phyloP scores from a whole-genome alignment of 768 basidiomycete genomes.

The Lactarius sanguifluus region DNA sequence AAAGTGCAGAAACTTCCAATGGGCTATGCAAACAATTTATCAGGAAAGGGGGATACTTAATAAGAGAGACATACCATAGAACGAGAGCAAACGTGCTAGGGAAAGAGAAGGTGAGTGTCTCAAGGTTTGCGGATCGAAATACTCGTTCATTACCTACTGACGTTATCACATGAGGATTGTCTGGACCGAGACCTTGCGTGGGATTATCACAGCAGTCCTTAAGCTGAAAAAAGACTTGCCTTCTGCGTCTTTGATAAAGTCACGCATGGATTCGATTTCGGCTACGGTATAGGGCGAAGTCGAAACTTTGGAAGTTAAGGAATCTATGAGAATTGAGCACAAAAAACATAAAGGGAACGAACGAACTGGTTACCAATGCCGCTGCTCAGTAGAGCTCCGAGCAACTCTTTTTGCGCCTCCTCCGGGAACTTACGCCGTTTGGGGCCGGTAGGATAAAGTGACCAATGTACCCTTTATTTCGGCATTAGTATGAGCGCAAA shows the following conservation, averaged over 20 bases:
- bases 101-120: neutral
- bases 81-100: constrained; percentile 12
- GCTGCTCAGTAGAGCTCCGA: constrained; percentile 9
- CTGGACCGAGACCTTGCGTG: neutral
- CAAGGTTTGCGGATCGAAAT: neutral
- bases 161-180: neutral
- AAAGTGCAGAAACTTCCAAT: constrained; percentile 17
- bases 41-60: neutral
- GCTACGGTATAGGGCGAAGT: constrained; percentile 17
- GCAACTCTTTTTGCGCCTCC: neutral
- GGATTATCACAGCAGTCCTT: neutral
- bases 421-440: neutral
- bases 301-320: constrained; percentile 17
- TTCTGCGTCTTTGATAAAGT: constrained; percentile 7
- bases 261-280: constrained; percentile 14
- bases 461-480: constrained; percentile 20
- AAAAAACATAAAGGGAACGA: neutral
- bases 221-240: neutral
- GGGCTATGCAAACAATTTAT: neutral
- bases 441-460: constrained; percentile 19
- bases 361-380: constrained; percentile 17
- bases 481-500: neutral
- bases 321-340: constrained; percentile 4
- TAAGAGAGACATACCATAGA: constrained; percentile 4
- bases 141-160: neutral